Conservation (phyloP, 805 yeast species). For the Sugiyamaella valdiviana region DNA sequence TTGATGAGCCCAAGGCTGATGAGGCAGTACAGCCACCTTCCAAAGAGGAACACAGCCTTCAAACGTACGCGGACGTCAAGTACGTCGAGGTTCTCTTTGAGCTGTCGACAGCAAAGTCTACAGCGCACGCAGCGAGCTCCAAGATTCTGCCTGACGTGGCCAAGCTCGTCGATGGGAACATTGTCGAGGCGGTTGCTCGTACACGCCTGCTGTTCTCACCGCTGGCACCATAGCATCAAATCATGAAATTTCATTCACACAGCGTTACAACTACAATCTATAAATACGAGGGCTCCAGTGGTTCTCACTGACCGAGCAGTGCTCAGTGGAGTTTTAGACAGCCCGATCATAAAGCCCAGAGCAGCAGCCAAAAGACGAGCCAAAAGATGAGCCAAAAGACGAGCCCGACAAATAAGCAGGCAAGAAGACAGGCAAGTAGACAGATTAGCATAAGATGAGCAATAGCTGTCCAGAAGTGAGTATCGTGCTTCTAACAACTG, state of each 20-base stretch:
- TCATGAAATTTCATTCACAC: neutral
- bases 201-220: conserved; percentile 1
- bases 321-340: no score
- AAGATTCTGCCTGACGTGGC: neutral
- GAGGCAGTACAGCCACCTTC: neutral
- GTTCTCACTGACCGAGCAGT: no score
- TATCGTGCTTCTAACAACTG: no score
- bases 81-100: neutral
- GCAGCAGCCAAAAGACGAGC: no score
- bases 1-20: neutral
- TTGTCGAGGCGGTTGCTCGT: neutral
- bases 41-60: neutral
- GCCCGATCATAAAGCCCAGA: no score
- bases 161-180: neutral
- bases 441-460: no score
- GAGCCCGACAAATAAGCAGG: no score
- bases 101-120: neutral
- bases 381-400: no score
- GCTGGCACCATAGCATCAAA: neutral
- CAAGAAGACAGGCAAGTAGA: no score
- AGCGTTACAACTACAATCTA: neutral
- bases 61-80: neutral
- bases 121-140: neutral
- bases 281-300: neutral
- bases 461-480: no score